A percentile compares a stretch with the other conserved stretches of the same genome.
Evolutionary conservation across 441 rosid species (phyloP).

Genomic region (Capsella rubella): DNA sequence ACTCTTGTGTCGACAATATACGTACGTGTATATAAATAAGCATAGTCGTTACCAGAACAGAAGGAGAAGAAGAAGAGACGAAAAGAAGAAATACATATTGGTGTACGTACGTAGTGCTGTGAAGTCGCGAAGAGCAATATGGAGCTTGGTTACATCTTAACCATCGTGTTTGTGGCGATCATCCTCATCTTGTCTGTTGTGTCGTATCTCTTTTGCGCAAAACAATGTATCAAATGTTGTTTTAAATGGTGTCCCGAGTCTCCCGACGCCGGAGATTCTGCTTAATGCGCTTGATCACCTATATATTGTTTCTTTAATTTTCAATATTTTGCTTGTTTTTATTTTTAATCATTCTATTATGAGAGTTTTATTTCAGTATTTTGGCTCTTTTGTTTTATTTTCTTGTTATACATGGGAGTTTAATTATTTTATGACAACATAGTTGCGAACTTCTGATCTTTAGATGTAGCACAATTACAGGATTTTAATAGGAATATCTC

Average conservation of each 20-base stretch:
- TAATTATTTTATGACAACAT: too few species aligned
- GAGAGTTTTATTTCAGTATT: background rate
- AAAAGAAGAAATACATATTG: background rate
- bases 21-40: background rate
- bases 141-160: background rate
- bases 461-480: too few species aligned
- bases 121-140: slow-evolving; percentile 1
- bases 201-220: background rate
- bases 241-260: too few species aligned
- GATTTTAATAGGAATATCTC: too few species aligned
- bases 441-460: too few species aligned
- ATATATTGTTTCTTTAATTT: background rate
- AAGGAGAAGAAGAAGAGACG: background rate
- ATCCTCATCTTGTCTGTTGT: background rate
- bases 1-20: background rate
- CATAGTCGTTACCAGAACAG: background rate
- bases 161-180: background rate
- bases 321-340: background rate
- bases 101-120: background rate
- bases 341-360: background rate
- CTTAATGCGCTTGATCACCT: background rate
- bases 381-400: too few species aligned
- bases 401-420: too few species aligned
- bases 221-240: slow-evolving; percentile 1
- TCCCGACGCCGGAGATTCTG: background rate